phyloP scores from a whole-genome alignment of 352 stramenopile genomes.

The Globisporangium megalacanthum region DNA sequence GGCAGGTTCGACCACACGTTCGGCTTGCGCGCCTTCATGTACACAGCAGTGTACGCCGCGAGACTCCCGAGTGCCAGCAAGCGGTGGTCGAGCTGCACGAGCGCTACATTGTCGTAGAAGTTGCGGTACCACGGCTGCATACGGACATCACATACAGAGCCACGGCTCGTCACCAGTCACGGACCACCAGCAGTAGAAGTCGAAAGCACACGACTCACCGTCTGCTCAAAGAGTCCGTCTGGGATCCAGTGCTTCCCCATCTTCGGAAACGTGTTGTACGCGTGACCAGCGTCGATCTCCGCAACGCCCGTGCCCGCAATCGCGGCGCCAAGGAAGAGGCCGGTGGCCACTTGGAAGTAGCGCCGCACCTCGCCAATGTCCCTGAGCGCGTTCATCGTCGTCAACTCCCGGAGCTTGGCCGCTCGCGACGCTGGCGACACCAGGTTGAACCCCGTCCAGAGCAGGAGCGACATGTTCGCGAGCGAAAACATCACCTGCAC shows the following conservation, averaged over 20 bases:
- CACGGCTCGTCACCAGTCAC: background rate
- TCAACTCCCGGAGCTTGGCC: constrained; percentile 47
- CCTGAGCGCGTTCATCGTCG: constrained; percentile 31
- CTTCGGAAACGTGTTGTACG: constrained; percentile 97
- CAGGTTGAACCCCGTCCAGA: constrained; percentile 61
- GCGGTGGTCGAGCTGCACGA: constrained; percentile 96
- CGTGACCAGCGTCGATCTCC: constrained; percentile 94
- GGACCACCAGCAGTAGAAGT: background rate
- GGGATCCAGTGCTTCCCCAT: constrained; percentile 92
- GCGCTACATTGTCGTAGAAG: constrained; percentile 95
- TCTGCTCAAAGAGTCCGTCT: constrained; percentile 48
- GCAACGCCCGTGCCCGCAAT: constrained; percentile 73
- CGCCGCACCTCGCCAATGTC: constrained; percentile 51
- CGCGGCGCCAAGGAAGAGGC: constrained; percentile 30
- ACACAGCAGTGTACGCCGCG: constrained; percentile 41
- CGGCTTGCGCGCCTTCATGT: constrained; percentile 47
- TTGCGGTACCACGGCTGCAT: constrained; percentile 82
- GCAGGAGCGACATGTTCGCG: constrained; percentile 50
- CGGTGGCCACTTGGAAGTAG: constrained; percentile 39
- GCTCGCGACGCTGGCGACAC: constrained; percentile 44
- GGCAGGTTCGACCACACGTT: constrained; percentile 70
- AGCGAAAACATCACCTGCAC: constrained; percentile 50
- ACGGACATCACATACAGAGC: background rate
- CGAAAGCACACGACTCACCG: constrained; percentile 16
- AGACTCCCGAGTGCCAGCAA: constrained; percentile 88